Percentiles rank a stretch among this genome's conserved stretches.
phyloP scores from a whole-genome alignment of 768 basidiomycete genomes.

The Lactarius sp. region DNA sequence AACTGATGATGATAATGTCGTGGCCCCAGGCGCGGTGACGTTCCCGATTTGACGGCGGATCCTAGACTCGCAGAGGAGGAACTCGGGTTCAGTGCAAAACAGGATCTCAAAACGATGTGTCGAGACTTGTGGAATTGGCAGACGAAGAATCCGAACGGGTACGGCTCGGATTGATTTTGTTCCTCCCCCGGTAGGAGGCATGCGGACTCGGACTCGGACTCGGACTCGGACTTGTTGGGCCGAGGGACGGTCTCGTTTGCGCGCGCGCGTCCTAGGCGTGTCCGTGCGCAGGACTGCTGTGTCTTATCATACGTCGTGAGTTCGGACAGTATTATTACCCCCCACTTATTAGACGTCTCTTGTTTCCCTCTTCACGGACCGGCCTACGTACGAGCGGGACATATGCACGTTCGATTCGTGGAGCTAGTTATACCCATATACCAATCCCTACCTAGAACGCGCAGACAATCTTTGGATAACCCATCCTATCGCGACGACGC shows the following conservation, averaged over 20 bases:
- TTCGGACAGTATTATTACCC: constrained; percentile 13
- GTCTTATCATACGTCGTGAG: constrained; percentile 11
- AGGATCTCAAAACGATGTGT: constrained; percentile 88
- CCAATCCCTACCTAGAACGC: constrained; percentile 9
- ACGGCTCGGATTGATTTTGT: constrained; percentile 32
- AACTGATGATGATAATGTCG: not conserved
- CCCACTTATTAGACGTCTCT: constrained; percentile 10
- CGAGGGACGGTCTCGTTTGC: not conserved
- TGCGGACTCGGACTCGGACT: not conserved
- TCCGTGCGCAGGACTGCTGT: constrained; percentile 4
- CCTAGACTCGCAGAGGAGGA: constrained; percentile 88
- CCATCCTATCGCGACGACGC: not conserved
- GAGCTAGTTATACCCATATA: constrained; percentile 17
- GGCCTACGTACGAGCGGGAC: constrained; percentile 4
- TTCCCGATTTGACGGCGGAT: constrained; percentile 94
- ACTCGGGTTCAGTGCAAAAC: constrained; percentile 83
- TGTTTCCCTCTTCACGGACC: not conserved
- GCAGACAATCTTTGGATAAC: constrained; percentile 9
- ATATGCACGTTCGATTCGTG: constrained; percentile 5
- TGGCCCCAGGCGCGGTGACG: constrained; percentile 78
- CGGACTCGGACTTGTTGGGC: not conserved
- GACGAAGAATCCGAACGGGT: constrained; percentile 83
- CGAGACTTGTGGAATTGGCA: constrained; percentile 99
- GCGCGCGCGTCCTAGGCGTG: not conserved
- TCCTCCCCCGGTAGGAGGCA: not conserved